phyloP scores from a whole-genome alignment of 495 filamentous ascomycete genomes.

The Xylaria scruposa region DNA sequence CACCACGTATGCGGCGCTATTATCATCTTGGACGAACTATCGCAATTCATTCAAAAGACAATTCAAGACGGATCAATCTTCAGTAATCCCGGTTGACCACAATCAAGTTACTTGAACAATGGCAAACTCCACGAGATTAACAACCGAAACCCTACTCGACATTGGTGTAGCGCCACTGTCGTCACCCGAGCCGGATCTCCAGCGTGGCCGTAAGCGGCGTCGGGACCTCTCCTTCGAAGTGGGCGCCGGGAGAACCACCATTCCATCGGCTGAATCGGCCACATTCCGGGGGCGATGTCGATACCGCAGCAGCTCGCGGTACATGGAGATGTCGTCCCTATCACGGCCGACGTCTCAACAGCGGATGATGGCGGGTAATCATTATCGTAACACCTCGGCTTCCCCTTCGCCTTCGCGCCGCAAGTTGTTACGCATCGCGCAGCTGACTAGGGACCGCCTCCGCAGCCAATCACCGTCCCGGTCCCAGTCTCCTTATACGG shows the following conservation, averaged over 20 bases:
- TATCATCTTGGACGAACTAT: background rate
- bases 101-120: constrained; percentile 24
- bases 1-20: background rate
- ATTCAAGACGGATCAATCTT: background rate
- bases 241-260: constrained; percentile 27
- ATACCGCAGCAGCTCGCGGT: constrained; percentile 45
- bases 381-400: constrained; percentile 34
- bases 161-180: constrained; percentile 36
- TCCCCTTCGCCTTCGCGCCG: constrained; percentile 44
- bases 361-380: background rate
- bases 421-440: constrained; percentile 39
- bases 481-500: constrained; percentile 36
- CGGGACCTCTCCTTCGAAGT: constrained; percentile 36
- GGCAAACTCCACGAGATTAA: constrained; percentile 17
- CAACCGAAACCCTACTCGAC: constrained; percentile 34
- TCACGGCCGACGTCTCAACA: constrained; percentile 26
- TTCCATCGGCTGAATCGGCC: constrained; percentile 46
- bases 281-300: constrained; percentile 49
- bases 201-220: constrained; percentile 44
- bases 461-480: constrained; percentile 48
- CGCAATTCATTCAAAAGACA: background rate
- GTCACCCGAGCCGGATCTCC: constrained; percentile 42
- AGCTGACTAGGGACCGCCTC: constrained; percentile 35
- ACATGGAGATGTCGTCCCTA: constrained; percentile 34
- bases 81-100: background rate